A percentile compares a stretch with the other conserved stretches of the same genome.
Conservation (phyloP, 805 yeast genomes). For the Candida succiphila region DNA sequence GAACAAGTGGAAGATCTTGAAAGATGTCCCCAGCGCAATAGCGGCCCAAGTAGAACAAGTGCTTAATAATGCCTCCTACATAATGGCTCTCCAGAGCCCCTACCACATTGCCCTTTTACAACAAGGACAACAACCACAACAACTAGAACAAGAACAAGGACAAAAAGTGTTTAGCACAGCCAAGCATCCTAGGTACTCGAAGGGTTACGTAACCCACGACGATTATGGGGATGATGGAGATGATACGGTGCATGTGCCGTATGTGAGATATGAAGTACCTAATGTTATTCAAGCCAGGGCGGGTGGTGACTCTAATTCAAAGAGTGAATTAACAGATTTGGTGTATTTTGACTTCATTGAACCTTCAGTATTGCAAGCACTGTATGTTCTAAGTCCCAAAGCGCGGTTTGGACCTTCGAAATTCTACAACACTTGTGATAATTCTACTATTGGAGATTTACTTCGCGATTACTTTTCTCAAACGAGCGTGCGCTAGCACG, state of each 20-base stretch:
- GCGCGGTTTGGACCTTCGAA: no score
- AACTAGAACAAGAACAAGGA: not conserved
- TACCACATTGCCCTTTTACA: conserved; percentile 14
- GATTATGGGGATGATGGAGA: conserved; percentile 86
- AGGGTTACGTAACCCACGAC: conserved; percentile 77
- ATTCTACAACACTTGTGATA: no score
- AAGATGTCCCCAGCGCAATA: conserved; percentile 42
- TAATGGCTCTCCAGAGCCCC: conserved; percentile 13
- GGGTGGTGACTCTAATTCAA: conserved; percentile 20
- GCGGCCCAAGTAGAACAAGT: conserved; percentile 45
- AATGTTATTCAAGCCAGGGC: conserved; percentile 70
- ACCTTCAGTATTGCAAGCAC: conserved; percentile 7
- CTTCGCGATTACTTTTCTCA: no score
- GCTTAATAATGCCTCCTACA: conserved; percentile 47
- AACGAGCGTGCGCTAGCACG: no score
- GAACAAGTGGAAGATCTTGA: conserved; percentile 65
- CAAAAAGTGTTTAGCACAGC: not conserved
- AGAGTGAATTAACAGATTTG: conserved; percentile 42
- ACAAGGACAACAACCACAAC: conserved; percentile 5
- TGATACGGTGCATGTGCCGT: conserved; percentile 60
- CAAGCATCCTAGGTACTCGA: conserved; percentile 18
- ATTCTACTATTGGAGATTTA: no score
- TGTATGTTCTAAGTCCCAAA: no score
- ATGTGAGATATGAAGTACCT: conserved; percentile 55
- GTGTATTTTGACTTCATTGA: conserved; percentile 74